Evolutionary conservation across 164 flowering plant genomes (phyloP).

Genomic region (Vitis vinifera): DNA sequence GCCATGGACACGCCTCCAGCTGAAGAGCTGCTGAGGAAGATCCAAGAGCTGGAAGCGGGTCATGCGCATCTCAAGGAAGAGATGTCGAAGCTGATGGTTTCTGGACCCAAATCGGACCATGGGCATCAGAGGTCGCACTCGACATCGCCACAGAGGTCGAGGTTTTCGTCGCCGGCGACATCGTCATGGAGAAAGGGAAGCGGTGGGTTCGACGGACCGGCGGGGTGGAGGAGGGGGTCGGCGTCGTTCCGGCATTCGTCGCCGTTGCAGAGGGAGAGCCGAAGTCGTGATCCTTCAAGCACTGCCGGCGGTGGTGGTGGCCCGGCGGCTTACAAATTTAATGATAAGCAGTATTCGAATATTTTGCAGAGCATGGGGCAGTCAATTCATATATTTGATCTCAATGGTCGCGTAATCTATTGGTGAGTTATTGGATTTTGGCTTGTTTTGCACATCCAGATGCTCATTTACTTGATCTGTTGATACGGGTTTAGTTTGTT

Average conservation of each 20-base stretch:
- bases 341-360: slow-evolving; percentile 69
- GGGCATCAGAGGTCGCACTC: slow-evolving; percentile 67
- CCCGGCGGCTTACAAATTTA: slow-evolving; percentile 49
- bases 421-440: slow-evolving; percentile 49
- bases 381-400: slow-evolving; percentile 81
- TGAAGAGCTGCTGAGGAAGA: slow-evolving; percentile 81
- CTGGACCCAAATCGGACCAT: slow-evolving; percentile 17
- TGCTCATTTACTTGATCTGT: neutral
- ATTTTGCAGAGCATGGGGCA: slow-evolving; percentile 95
- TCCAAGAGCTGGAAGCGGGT: slow-evolving; percentile 76
- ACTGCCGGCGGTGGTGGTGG: slow-evolving; percentile 24
- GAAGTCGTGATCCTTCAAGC: slow-evolving; percentile 29
- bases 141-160: slow-evolving; percentile 64
- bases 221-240: slow-evolving; percentile 48
- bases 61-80: slow-evolving; percentile 73
- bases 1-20: slow-evolving; percentile 51
- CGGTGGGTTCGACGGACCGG: slow-evolving; percentile 23
- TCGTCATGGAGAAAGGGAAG: slow-evolving; percentile 22
- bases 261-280: slow-evolving; percentile 79
- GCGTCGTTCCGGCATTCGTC: slow-evolving; percentile 72
- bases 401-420: slow-evolving; percentile 53
- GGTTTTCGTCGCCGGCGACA: slow-evolving; percentile 25
- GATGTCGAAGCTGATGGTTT: slow-evolving; percentile 63
- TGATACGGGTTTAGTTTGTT: slow-evolving; percentile 2
- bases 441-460: neutral